phyloP scores from a whole-genome alignment of 176 grass and related monocot species.

The Lolium perenne region DNA sequence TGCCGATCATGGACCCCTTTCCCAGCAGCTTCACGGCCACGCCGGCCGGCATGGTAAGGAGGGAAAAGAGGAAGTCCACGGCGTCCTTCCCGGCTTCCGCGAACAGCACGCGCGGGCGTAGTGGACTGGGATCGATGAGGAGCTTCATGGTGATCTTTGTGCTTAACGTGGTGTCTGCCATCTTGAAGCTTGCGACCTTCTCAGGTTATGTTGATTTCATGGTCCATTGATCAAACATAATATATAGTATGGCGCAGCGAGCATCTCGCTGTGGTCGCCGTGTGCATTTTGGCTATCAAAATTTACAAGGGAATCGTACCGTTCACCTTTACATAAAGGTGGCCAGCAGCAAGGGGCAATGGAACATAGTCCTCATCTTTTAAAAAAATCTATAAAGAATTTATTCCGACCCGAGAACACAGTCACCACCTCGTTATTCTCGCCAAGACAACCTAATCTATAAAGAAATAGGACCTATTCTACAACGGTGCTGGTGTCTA shows the following conservation, averaged over 20 bases:
- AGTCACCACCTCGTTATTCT: too few species aligned
- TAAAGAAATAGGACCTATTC: too few species aligned
- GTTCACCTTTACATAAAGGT: background rate
- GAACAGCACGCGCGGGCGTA: slow-evolving; percentile 27
- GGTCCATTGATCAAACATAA: background rate
- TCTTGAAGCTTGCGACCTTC: background rate
- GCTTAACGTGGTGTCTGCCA: background rate
- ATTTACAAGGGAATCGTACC: background rate
- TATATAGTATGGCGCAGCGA: background rate
- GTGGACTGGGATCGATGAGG: slow-evolving; percentile 27
- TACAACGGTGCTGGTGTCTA: too few species aligned
- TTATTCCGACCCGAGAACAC: too few species aligned
- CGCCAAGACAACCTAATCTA: too few species aligned
- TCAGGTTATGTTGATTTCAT: too few species aligned
- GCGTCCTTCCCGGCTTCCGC: slow-evolving; percentile 28
- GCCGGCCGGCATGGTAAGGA: slow-evolving; percentile 46
- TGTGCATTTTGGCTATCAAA: background rate
- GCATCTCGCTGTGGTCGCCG: background rate
- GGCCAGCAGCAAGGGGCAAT: too few species aligned
- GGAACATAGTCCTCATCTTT: too few species aligned
- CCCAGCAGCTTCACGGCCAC: slow-evolving; percentile 33
- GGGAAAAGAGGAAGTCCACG: slow-evolving; percentile 54
- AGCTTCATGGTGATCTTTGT: slow-evolving; percentile 38
- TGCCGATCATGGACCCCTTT: slow-evolving; percentile 31
- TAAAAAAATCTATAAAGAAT: too few species aligned